Percentiles rank a stretch among this genome's conserved stretches.
Conservation (phyloP, 2,329 filamentous ascomycete genomes). For the Coniochaeta pulveracea region DNA sequence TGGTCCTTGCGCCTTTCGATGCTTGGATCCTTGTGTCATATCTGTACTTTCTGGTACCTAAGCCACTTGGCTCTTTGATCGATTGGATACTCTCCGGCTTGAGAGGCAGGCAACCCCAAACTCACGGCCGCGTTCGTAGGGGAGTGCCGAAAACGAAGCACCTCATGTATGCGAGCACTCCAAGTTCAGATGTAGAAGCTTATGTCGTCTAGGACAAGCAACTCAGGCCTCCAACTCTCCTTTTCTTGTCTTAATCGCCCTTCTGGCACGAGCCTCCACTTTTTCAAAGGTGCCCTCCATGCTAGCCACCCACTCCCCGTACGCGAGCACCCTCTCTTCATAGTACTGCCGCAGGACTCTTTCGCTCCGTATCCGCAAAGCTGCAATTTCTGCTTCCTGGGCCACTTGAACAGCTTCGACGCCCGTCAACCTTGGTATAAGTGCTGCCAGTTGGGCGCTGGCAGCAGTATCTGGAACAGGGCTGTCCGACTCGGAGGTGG, state of each 20-base stretch:
- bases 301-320: constrained; percentile 58
- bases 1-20: too few relatives aligned
- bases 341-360: constrained; percentile 59
- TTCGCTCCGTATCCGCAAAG: constrained; percentile 53
- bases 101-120: too few relatives aligned
- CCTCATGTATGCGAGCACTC: too few relatives aligned
- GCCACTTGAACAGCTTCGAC: constrained; percentile 48
- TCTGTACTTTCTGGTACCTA: too few relatives aligned
- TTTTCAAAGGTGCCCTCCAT: constrained; percentile 57
- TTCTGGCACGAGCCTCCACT: constrained; percentile 53
- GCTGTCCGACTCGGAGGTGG: constrained; percentile 39
- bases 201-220: background rate
- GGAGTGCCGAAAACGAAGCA: too few relatives aligned
- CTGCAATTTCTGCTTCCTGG: constrained; percentile 51
- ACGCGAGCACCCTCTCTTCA: constrained; percentile 56
- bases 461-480: constrained; percentile 43
- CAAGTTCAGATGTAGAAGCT: too few relatives aligned
- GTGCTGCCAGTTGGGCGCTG: constrained; percentile 42
- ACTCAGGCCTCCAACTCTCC: background rate
- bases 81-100: too few relatives aligned
- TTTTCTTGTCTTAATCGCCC: constrained; percentile 43
- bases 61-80: too few relatives aligned
- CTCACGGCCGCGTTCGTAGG: too few relatives aligned
- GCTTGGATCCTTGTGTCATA: too few relatives aligned
- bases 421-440: constrained; percentile 51